Evolutionary conservation across 805 yeast species (phyloP), one percentile per base, ranked within the genome.

Genomic region (Zygoascus bituminiphila): DNA sequence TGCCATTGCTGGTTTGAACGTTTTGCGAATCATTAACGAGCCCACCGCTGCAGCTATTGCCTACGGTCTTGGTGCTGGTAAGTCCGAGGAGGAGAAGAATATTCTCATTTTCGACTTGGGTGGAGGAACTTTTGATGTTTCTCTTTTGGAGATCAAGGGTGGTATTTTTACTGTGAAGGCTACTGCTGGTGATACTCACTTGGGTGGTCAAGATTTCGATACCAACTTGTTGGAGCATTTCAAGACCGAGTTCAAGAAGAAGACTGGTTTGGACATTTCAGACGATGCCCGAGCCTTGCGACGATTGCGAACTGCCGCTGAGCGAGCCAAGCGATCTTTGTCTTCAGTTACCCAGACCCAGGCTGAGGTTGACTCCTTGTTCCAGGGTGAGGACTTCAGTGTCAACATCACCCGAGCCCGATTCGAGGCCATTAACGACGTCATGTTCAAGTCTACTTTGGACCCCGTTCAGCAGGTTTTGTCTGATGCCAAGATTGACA

Each of bases 161-260:
- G 96, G 96, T 82, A 88, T 88, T 66, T 88, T 88, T 77, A 88
- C 88, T 67, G 96, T 88, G 65, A 88, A 88, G 79, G 94, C 96
- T 62, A 88, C 96, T 60, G 95, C 96, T 64, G 98, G 98, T 87
- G 96, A 89, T 77, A 89, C 98, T 62, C 98, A 89, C 76, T 83
- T 89, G 76, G 98, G 98, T 81, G 98, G 98, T 81, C 96, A 89
- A 79, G 98, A 89, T 76, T 89, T 89, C 73, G 98, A 89, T 76
- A 84, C 88, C 78, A 86, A 89, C 83, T 78, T 91, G 69, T 84
- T 89, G 61, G 91, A 81, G 73, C 87, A 81, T 79, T 91, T 91
- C 82, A 81, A 82, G 75, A 78, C 81, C 64, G 97, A 89, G 69
- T 91, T 91, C 88, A 80, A 83, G 80, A 86, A 88, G 82, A 89